Percentiles rank a stretch among this genome's conserved stretches.
Conservation (phyloP, 768 basidiomycete species). For the Albatrellus ellisii region DNA sequence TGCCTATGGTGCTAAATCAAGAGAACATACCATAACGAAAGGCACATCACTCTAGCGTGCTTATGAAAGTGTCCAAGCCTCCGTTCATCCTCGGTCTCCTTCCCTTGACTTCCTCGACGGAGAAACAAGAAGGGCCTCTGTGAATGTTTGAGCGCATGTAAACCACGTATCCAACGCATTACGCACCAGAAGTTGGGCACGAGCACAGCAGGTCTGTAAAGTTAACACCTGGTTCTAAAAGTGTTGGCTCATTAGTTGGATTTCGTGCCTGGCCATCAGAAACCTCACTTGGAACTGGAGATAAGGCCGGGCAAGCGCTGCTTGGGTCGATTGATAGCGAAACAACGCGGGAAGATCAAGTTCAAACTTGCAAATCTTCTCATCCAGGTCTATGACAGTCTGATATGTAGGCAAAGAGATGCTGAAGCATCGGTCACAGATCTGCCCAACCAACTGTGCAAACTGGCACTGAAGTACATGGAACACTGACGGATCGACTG, state of each 20-base stretch:
- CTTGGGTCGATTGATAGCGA: conserved; percentile 11
- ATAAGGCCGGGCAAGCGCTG: conserved; percentile 11
- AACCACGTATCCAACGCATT: background rate
- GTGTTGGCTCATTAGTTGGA: background rate
- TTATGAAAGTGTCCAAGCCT: conserved; percentile 7
- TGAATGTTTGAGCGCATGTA: background rate
- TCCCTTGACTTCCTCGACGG: conserved; percentile 5
- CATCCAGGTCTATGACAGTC: conserved; percentile 13
- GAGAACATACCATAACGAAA: conserved; percentile 6
- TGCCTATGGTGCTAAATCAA: background rate
- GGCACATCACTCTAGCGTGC: conserved; percentile 10
- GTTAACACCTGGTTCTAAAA: conserved; percentile 10
- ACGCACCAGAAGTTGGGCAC: conserved; percentile 10
- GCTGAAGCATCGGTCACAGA: conserved; percentile 17
- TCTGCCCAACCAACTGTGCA: conserved; percentile 6
- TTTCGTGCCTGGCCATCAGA: background rate
- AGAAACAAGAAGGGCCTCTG: conserved; percentile 14
- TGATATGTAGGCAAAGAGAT: conserved; percentile 14
- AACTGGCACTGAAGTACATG: conserved; percentile 9
- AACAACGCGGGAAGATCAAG: conserved; percentile 13
- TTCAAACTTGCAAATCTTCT: conserved; percentile 13
- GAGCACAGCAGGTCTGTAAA: conserved; percentile 5
- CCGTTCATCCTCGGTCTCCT: conserved; percentile 5
- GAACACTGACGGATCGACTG: conserved; percentile 8
- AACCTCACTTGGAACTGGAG: conserved; percentile 10